Evolutionary conservation across 2,329 filamentous ascomycete genomes (phyloP), one percentile per base, ranked within the genome.

Genomic region (Claviceps sp.): DNA sequence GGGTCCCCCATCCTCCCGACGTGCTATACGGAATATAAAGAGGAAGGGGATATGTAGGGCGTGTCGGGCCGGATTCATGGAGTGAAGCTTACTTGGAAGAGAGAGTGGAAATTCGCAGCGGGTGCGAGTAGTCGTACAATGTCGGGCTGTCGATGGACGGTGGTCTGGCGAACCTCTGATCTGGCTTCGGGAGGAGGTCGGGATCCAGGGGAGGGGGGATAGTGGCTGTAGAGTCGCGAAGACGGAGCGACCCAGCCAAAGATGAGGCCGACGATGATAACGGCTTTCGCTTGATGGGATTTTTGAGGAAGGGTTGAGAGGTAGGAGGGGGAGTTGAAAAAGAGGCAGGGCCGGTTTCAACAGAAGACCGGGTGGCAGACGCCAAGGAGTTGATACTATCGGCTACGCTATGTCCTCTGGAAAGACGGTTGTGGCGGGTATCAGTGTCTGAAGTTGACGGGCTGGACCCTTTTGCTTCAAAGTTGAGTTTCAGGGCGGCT

Each of bases 131-230:
- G 60, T 80, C 76, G 73, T 82, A 82, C 48, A 82, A 66, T 37
- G 77, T 81, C 55, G 78, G 79, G 62, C 78, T 82, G 63, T 82
- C 78, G 51, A 80, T 63, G 14, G 77, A 76, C 58, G 67, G 75
- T 37, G 75, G 73, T 55, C 78, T 71, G n/a, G 71, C 70, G 61
- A 77, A 79, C 48, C 77, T 67, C 55, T 73, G 71, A 47, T 75
- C 74, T n/a, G 77, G 74, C 55, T 70, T 70, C 43, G 48, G 52
- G 42, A 53, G 68, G 22, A 76, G 66, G 54, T 72, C 69, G 50
- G 67, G 63, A 48, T 60, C 66, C 40, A 66, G 65, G 9, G 61
- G 60, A n/a, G 61, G 47, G 13, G 52, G 56, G 14, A 50, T 43
- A 13, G 44, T 24, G 13, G 13, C 22, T 24, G 51, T 47, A 7